These are phyloP conservation scores for Penicillium sp. DNA, from an alignment of 2,329 filamentous ascomycete species.

Conservation along the genomic window DNA sequence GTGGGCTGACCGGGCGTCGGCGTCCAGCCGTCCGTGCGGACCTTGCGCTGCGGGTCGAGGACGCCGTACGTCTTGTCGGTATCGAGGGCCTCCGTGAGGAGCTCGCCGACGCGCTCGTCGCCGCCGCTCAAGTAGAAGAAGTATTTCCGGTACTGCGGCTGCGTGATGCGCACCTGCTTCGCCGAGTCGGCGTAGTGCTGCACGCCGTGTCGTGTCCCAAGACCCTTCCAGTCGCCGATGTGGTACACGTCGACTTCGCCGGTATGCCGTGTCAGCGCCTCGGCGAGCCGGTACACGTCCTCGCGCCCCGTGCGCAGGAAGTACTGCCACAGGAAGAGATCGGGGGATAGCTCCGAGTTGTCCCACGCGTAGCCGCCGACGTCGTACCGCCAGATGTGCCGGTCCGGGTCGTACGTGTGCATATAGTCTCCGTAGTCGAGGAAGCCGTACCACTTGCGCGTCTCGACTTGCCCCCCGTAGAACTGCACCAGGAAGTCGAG, in stretches of 20 bases:
- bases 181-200: constrained; percentile 66
- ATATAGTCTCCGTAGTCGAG: constrained; percentile 67
- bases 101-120: constrained; percentile 61
- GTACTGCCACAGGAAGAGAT: constrained; percentile 67
- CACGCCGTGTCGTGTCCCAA: constrained; percentile 67
- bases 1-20: constrained; percentile 43
- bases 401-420: constrained; percentile 64
- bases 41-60: constrained; percentile 64
- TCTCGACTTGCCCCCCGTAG: constrained; percentile 61
- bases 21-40: constrained; percentile 58
- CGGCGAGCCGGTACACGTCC: constrained; percentile 64
- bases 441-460: constrained; percentile 68
- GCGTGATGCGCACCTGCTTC: constrained; percentile 66
- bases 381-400: constrained; percentile 67
- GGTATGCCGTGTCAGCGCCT: constrained; percentile 63
- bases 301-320: constrained; percentile 64
- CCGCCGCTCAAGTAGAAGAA: constrained; percentile 63
- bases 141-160: constrained; percentile 61
- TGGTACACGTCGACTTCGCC: constrained; percentile 69
- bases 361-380: constrained; percentile 69
- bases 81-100: constrained; percentile 58
- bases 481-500: constrained; percentile 63
- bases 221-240: constrained; percentile 60
- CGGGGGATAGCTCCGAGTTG: constrained; percentile 66
- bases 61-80: constrained; percentile 58